Base-by-base conservation (phyloP, 2,329 filamentous ascomycete species). In the Sphaerulina vaccinii region DNA sequence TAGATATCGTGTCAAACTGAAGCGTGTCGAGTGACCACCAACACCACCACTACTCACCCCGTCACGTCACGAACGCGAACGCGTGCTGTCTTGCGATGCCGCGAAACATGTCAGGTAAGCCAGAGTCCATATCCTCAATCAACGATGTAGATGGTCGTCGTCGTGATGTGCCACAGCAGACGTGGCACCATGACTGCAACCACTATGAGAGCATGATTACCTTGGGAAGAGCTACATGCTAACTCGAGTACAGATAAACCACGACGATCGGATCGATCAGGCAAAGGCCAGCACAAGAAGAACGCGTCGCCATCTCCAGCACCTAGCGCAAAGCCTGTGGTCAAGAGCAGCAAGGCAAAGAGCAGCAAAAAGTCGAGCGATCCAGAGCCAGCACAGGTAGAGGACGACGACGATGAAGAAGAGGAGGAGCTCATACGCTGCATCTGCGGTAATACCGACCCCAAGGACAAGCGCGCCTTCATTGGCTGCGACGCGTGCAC, bases 211-310 rank as follows among this genome's bases (percentile, higher is more conserved):
- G 19, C 16, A 21, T 10, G 11, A 3, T 9, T 15, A 19, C n/a
- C 18, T 39, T 39, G 35, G 4, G n/a, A 3, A 13, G n/a, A 9
- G n/a, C 27, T 22, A 11, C 18, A 9, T 11, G 36, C 52, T 56
- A 55, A 62, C 54, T 44, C 27, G 32, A 7, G 22, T 60, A 60
- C 70, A 86, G 84, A 86, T 60, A 92, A 96, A 80, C 88, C 90
- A 53, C 87, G 93, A 70, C 88, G 93, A 68, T 99, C 93, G 37
- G 91, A 93, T 60, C 87, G 93, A 66, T 90, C 92, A 65, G 99
- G 93, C 59, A 99, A 99, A 70, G 93, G 93, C 68, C 91, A 96
- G 65, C 90, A 97, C 72, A 96, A 96, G 72, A 87, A 87, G 72
- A 87, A 87, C 60, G 85, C 96, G 67, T 79, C 86, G 50, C 80